A percentile compares a stretch with the other conserved stretches of the same genome.
phyloP scores from a whole-genome alignment of 352 stramenopile genomes.

The Thraustotheca clavata region DNA sequence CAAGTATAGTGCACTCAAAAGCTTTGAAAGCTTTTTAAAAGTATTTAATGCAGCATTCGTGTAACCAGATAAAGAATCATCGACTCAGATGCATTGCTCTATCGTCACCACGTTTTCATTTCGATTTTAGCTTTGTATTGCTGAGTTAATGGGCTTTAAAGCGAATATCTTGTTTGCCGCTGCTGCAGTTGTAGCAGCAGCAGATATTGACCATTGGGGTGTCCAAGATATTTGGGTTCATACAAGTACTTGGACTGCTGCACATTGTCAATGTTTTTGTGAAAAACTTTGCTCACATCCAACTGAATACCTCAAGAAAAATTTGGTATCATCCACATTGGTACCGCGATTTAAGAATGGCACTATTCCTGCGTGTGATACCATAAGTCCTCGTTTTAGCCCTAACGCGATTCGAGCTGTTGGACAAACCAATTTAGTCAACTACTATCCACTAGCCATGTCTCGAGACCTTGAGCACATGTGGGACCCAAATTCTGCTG shows the following conservation, averaged over 20 bases:
- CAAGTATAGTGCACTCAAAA: too few relatives aligned
- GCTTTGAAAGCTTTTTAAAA: too few relatives aligned
- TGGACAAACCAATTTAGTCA: neutral
- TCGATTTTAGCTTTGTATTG: too few relatives aligned
- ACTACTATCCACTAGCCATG: constrained; percentile 1
- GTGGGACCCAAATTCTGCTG: neutral
- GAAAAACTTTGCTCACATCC: constrained; percentile 1
- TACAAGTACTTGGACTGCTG: neutral
- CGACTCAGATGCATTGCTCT: too few relatives aligned
- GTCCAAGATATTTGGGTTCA: constrained; percentile 13
- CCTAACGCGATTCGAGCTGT: neutral
- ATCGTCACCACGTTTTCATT: too few relatives aligned
- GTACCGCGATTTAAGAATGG: neutral
- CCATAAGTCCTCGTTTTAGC: neutral
- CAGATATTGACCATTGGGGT: neutral
- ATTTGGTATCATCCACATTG: neutral
- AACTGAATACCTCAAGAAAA: neutral
- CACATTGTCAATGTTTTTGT: constrained; percentile 1
- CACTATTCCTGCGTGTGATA: neutral
- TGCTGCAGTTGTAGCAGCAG: neutral
- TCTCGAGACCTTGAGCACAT: constrained; percentile 3
- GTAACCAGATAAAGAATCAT: too few relatives aligned
- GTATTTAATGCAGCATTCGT: too few relatives aligned
- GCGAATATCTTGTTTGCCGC: too few relatives aligned
- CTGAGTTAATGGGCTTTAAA: too few relatives aligned